Percentiles rank a stretch among this genome's conserved stretches.
Evolutionary conservation across 2,329 filamentous ascomycete species (phyloP).

Genomic region (Clarireedia monteithiana): DNA sequence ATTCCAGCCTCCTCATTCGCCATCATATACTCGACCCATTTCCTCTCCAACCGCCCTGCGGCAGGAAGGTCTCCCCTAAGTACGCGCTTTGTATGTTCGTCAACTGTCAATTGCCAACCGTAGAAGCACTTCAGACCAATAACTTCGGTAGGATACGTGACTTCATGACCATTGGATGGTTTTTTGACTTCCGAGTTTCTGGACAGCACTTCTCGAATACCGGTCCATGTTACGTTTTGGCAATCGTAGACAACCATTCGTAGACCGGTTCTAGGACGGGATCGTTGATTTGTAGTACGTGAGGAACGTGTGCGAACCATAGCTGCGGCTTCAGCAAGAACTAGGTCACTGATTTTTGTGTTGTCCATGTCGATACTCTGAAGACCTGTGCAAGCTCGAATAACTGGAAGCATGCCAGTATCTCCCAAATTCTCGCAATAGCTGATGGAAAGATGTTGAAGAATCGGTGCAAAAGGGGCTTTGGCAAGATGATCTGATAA

Average conservation of each 20-base stretch:
- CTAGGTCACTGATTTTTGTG: conserved; percentile 79
- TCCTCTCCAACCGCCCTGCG: conserved; percentile 73
- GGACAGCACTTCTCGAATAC: conserved; percentile 76
- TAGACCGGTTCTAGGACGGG: conserved; percentile 43
- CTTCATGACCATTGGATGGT: conserved; percentile 26
- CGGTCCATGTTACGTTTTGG: conserved; percentile 85
- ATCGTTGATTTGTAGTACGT: conserved; percentile 22
- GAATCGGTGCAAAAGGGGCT: conserved; percentile 60
- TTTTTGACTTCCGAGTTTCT: conserved; percentile 70
- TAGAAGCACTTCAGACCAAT: conserved; percentile 91
- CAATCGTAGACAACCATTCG: conserved; percentile 85
- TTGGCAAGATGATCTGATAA: conserved; percentile 66
- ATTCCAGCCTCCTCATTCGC: conserved; percentile 75
- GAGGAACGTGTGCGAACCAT: conserved; percentile 60
- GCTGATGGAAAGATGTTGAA: conserved; percentile 80
- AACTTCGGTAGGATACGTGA: conserved; percentile 62
- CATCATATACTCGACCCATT: conserved; percentile 94
- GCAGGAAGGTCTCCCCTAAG: conserved; percentile 66
- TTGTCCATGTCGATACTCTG: conserved; percentile 82
- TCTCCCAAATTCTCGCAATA: conserved; percentile 86
- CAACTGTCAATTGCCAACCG: conserved; percentile 88
- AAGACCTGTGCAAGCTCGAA: conserved; percentile 66
- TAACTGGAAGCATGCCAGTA: conserved; percentile 70
- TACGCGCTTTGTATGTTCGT: conserved; percentile 86
- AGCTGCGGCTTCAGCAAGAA: conserved; percentile 76